Evolutionary conservation across 2,329 filamentous ascomycete genomes (phyloP).

Genomic region (Byssothecium circinans): DNA sequence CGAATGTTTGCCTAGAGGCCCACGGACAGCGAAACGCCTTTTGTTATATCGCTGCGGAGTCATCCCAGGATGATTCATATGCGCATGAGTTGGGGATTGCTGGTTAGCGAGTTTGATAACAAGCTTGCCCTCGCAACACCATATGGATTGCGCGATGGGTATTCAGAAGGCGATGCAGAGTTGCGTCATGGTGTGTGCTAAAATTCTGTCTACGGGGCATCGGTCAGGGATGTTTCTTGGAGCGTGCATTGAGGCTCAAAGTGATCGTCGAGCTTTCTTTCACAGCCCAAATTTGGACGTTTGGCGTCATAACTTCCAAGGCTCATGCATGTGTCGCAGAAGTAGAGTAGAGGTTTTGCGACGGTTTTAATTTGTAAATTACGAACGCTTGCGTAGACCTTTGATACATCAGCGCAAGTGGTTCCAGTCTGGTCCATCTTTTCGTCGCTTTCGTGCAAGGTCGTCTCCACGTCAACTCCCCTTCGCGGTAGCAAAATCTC

Average conservation of each 20-base stretch:
- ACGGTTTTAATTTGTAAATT: no score
- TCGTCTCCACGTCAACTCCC: neutral
- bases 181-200: slow-evolving; percentile 2
- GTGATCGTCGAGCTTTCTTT: neutral
- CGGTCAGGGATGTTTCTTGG: slow-evolving; percentile 8
- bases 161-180: slow-evolving; percentile 2
- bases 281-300: slow-evolving; percentile 1
- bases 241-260: slow-evolving; percentile 8
- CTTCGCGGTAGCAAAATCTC: neutral
- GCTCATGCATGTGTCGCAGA: no score
- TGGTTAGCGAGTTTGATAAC: slow-evolving; percentile 2
- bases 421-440: no score
- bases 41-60: slow-evolving; percentile 6
- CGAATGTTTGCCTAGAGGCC: slow-evolving; percentile 1
- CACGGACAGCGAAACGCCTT: slow-evolving; percentile 2
- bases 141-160: neutral
- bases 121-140: slow-evolving; percentile 6
- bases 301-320: slow-evolving; percentile 1
- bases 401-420: no score
- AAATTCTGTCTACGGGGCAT: neutral
- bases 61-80: slow-evolving; percentile 7
- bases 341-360: no score
- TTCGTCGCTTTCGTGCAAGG: neutral
- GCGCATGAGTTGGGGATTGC: neutral
- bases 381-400: no score